phyloP scores from a whole-genome alignment of 192 early-diverging fungal genomes.

The Umbelopsis vinacea region DNA sequence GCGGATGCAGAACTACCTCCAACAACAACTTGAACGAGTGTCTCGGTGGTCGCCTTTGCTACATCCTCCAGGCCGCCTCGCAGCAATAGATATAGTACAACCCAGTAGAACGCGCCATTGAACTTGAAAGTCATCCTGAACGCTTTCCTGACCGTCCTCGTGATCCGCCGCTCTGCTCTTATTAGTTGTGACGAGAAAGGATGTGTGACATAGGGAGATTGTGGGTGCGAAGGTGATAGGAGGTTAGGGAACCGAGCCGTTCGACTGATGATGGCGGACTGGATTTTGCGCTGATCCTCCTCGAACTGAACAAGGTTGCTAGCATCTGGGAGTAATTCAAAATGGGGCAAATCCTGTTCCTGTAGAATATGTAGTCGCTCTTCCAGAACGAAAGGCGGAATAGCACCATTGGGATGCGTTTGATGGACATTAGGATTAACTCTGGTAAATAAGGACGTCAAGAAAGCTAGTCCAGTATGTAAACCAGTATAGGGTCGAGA shows the following conservation, averaged over 20 bases:
- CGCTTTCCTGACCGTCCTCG: constrained; percentile 22
- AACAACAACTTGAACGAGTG: constrained; percentile 4
- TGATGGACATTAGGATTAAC: neutral
- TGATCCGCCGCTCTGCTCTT: constrained; percentile 26
- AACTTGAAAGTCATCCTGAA: constrained; percentile 34
- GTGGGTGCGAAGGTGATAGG: constrained; percentile 29
- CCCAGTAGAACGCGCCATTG: constrained; percentile 40
- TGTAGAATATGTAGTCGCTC: constrained; percentile 11
- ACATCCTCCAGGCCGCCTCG: constrained; percentile 36
- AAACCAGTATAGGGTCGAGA: constrained; percentile 27
- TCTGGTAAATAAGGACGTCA: constrained; percentile 33
- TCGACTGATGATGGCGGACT: neutral
- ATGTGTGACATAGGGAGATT: constrained; percentile 29
- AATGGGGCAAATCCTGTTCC: neutral
- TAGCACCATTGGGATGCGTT: neutral
- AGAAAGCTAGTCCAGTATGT: constrained; percentile 30
- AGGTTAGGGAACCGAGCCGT: constrained; percentile 35
- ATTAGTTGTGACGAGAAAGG: constrained; percentile 27
- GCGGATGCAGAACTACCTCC: constrained; percentile 1
- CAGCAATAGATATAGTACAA: constrained; percentile 33
- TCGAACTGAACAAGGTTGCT: neutral
- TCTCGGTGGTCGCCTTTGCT: constrained; percentile 10
- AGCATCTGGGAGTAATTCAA: constrained; percentile 7
- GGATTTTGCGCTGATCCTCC: neutral
- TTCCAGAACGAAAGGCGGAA: neutral